Conservation (phyloP, 2,329 filamentous ascomycete genomes). For the Talaromyces sp. region DNA sequence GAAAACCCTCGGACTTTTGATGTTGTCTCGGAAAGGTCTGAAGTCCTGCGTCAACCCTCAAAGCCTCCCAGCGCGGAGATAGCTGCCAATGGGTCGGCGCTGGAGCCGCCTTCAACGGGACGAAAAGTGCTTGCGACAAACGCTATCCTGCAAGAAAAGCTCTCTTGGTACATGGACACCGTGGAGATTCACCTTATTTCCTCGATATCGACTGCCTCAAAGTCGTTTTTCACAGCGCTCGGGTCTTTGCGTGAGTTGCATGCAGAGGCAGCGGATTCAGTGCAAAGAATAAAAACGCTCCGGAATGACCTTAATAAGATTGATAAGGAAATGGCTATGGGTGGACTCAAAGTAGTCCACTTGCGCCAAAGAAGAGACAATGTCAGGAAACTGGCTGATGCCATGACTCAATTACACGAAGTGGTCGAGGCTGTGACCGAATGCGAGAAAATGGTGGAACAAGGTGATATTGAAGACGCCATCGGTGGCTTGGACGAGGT, state of each 20-base stretch:
- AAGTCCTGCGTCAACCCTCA: slow-evolving; percentile 72
- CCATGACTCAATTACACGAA: slow-evolving; percentile 73
- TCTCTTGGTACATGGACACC: slow-evolving; percentile 99
- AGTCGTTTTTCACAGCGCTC: slow-evolving; percentile 91
- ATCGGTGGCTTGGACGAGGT: slow-evolving; percentile 70
- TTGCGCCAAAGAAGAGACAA: slow-evolving; percentile 79
- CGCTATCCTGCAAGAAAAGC: slow-evolving; percentile 93
- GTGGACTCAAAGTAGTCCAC: slow-evolving; percentile 77
- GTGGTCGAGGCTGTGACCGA: slow-evolving; percentile 68
- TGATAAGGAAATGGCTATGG: slow-evolving; percentile 80
- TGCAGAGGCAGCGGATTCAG: slow-evolving; percentile 84
- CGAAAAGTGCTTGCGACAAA: slow-evolving; percentile 91
- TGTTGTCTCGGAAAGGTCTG: slow-evolving; percentile 89
- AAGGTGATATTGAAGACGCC: slow-evolving; percentile 75
- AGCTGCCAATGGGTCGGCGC: slow-evolving; percentile 51
- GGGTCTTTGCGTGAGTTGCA: slow-evolving; percentile 88
- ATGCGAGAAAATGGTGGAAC: slow-evolving; percentile 77
- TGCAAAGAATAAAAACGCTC: slow-evolving; percentile 74
- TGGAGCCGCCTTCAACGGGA: slow-evolving; percentile 49
- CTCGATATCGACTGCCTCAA: slow-evolving; percentile 91
- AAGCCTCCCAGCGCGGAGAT: slow-evolving; percentile 49
- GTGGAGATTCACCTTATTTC: slow-evolving; percentile 95
- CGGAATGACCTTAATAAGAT: slow-evolving; percentile 72
- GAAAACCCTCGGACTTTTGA: slow-evolving; percentile 97
- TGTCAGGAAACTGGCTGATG: slow-evolving; percentile 71